A percentile compares a stretch with the other conserved stretches of the same genome.
Conservation (phyloP, 192 early-diverging fungal species). For the Radiomyces spectabilis region DNA sequence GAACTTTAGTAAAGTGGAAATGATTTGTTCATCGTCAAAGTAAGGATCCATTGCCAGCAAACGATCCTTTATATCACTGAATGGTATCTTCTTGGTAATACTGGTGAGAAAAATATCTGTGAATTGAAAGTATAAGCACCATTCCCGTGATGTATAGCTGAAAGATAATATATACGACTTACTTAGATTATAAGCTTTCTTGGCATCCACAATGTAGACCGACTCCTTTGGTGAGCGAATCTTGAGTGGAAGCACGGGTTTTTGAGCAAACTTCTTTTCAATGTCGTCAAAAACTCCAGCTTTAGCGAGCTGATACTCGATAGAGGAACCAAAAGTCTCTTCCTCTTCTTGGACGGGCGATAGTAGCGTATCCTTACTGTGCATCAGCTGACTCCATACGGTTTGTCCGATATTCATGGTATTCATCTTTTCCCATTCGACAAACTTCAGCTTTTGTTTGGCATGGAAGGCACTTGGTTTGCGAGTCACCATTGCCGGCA, state of each 20-base stretch:
- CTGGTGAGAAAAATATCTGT: constrained; percentile 27
- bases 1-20: constrained; percentile 61
- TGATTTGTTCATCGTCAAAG: constrained; percentile 46
- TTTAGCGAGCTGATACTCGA: constrained; percentile 24
- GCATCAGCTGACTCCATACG: constrained; percentile 40
- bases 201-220: constrained; percentile 57
- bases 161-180: constrained; percentile 2
- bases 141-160: too few species aligned
- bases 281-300: constrained; percentile 27
- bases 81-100: constrained; percentile 50
- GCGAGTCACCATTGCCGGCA: constrained; percentile 14
- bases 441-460: constrained; percentile 63
- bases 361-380: background rate
- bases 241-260: constrained; percentile 35
- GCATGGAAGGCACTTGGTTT: constrained; percentile 35
- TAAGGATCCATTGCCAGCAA: constrained; percentile 62
- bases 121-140: background rate
- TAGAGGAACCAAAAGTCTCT: background rate
- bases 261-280: constrained; percentile 24
- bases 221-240: constrained; percentile 29
- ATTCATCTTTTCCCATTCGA: constrained; percentile 78
- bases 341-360: background rate
- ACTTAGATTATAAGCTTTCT: constrained; percentile 57
- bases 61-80: constrained; percentile 53
- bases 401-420: constrained; percentile 53